Evolutionary conservation across 2,329 filamentous ascomycete genomes (phyloP).

Genomic region (Clathrospora elynae): DNA sequence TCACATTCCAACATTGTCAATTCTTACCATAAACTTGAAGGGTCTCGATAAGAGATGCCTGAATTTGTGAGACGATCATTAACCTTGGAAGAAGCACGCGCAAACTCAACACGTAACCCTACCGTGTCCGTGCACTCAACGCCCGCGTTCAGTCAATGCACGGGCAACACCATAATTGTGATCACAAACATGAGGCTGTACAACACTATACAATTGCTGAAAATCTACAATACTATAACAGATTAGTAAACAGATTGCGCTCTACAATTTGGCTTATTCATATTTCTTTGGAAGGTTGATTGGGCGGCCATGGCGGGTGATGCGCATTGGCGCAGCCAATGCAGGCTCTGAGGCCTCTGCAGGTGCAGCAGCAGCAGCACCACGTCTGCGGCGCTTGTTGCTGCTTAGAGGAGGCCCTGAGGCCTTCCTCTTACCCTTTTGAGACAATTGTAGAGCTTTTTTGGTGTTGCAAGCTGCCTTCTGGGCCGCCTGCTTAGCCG

Average conservation of each 20-base stretch:
- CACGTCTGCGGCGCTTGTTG: neutral
- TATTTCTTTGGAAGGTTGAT: neutral
- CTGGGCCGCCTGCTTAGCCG: neutral
- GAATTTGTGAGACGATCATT: no score
- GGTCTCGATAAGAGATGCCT: no score
- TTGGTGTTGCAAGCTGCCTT: neutral
- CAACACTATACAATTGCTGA: neutral
- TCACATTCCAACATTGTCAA: no score
- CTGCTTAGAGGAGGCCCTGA: neutral
- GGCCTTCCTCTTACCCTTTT: conserved; percentile 1
- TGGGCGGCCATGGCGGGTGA: neutral
- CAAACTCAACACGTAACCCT: no score
- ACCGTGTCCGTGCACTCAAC: no score
- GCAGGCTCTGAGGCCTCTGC: neutral
- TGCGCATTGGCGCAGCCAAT: neutral
- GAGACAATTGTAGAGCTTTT: neutral
- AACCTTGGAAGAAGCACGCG: no score
- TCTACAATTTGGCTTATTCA: neutral
- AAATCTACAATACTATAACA: neutral
- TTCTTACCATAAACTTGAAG: no score
- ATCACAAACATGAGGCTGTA: conserved; percentile 3
- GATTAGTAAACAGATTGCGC: neutral
- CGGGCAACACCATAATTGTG: neutral
- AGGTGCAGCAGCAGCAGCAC: neutral
- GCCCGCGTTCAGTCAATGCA: neutral